Percentiles rank a stretch among this genome's conserved stretches.
Conservation (phyloP, 2,329 filamentous ascomycete species). For the Coleophoma cylindrospora region DNA sequence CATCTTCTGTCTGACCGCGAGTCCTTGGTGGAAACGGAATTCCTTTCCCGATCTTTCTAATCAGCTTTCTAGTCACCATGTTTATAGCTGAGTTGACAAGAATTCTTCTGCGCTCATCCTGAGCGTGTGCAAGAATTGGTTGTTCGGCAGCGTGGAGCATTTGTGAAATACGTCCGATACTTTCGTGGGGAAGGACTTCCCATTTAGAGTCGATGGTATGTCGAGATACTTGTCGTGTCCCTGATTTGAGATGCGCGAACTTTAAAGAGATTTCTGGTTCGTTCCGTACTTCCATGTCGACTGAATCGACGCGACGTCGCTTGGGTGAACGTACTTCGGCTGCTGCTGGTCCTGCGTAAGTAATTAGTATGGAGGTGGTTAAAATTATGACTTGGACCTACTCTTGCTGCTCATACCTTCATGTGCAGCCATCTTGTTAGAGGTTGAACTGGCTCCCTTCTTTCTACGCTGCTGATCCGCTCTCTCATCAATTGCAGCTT, state of each 20-base stretch:
- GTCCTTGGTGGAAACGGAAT: conserved; percentile 62
- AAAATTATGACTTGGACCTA: not conserved
- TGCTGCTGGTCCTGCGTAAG: not conserved
- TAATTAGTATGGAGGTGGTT: not conserved
- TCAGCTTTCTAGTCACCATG: conserved; percentile 48
- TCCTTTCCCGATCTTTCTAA: conserved; percentile 51
- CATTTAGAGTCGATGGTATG: conserved; percentile 62
- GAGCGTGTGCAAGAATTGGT: conserved; percentile 54
- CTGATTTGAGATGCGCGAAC: conserved; percentile 47
- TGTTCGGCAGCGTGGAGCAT: conserved; percentile 55
- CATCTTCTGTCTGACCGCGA: conserved; percentile 44
- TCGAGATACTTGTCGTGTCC: conserved; percentile 50
- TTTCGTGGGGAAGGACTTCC: conserved; percentile 49
- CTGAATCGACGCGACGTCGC: not conserved
- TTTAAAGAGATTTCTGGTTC: conserved; percentile 6
- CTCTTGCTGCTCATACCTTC: not conserved
- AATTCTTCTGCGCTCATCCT: conserved; percentile 36
- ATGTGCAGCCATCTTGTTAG: not conserved
- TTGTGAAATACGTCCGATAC: conserved; percentile 48
- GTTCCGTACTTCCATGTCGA: not conserved
- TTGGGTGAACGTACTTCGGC: not conserved
- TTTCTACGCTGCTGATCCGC: no score
- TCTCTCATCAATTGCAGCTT: not conserved
- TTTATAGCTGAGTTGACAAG: conserved; percentile 46
- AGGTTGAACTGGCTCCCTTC: not conserved